These are phyloP conservation scores for Thoreauomyces humboldtii DNA, from an alignment of 192 early-diverging fungal species.

Conservation along the genomic window DNA sequence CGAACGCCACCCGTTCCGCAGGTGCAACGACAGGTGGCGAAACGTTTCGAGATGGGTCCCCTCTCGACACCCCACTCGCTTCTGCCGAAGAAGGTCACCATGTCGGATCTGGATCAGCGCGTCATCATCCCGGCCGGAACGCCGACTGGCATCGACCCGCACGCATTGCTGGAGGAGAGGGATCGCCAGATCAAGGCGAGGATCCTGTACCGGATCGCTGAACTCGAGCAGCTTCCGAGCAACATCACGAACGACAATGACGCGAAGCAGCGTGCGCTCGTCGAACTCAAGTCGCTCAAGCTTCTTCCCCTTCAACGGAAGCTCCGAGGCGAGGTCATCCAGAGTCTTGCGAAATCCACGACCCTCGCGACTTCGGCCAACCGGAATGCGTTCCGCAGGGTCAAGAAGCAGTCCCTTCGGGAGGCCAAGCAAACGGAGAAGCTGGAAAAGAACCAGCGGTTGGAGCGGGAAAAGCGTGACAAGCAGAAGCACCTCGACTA, in stretches of 20 bases:
- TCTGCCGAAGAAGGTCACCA: constrained; percentile 57
- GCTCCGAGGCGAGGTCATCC: constrained; percentile 63
- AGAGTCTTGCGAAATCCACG: constrained; percentile 69
- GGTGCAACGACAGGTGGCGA: background rate
- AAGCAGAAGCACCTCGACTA: constrained; percentile 79
- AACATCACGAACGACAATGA: constrained; percentile 64
- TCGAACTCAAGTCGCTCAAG: constrained; percentile 85
- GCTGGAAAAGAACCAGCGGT: constrained; percentile 83
- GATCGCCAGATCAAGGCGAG: constrained; percentile 70
- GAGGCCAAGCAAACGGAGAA: constrained; percentile 87
- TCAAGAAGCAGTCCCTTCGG: constrained; percentile 62
- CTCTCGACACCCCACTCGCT: constrained; percentile 39
- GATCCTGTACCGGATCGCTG: constrained; percentile 74
- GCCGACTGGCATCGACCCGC: constrained; percentile 78
- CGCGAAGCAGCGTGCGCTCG: constrained; percentile 71
- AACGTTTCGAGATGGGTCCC: constrained; percentile 23
- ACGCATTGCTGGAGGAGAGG: constrained; percentile 71
- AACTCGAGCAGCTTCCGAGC: constrained; percentile 69
- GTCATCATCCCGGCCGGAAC: constrained; percentile 31
- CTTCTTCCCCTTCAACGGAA: constrained; percentile 76
- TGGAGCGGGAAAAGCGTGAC: constrained; percentile 83
- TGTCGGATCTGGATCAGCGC: constrained; percentile 28
- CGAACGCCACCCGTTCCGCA: constrained; percentile 13
- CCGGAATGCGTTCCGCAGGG: constrained; percentile 68
- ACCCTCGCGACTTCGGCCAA: constrained; percentile 79